Percentiles rank a stretch among this genome's conserved stretches.
Conservation (phyloP, 2,329 filamentous ascomycete genomes). For the Verticillium longisporum region DNA sequence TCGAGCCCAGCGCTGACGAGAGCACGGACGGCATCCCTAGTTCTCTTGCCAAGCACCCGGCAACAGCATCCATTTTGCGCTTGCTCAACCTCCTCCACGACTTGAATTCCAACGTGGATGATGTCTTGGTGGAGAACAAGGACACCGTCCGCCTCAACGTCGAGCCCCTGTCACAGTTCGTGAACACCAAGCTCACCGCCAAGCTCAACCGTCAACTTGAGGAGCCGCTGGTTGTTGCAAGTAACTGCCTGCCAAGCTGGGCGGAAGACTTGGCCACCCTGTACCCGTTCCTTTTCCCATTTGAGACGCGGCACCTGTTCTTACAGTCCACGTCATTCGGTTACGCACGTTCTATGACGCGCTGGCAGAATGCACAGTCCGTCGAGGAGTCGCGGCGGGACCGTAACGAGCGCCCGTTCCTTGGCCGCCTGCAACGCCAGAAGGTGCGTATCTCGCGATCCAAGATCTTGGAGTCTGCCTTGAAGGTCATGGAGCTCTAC, state of each 20-base stretch:
- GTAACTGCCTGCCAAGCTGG: slow-evolving; percentile 92
- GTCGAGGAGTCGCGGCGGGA: slow-evolving; percentile 76
- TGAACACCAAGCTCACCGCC: slow-evolving; percentile 96
- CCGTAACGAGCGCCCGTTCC: slow-evolving; percentile 83
- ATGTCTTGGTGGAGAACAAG: slow-evolving; percentile 75
- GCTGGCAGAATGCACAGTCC: slow-evolving; percentile 90
- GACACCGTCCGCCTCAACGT: slow-evolving; percentile 63
- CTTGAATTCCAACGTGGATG: slow-evolving; percentile 87
- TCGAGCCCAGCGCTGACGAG: slow-evolving; percentile 42
- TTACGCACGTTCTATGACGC: slow-evolving; percentile 92
- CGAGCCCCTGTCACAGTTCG: slow-evolving; percentile 87
- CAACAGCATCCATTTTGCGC: slow-evolving; percentile 79
- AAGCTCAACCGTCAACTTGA: slow-evolving; percentile 96
- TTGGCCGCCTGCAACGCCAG: slow-evolving; percentile 86
- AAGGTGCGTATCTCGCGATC: slow-evolving; percentile 95
- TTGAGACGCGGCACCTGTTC: slow-evolving; percentile 95
- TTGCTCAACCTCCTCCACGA: slow-evolving; percentile 87
- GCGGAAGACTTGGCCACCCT: slow-evolving; percentile 88
- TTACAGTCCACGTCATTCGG: slow-evolving; percentile 97
- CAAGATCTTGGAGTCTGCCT: slow-evolving; percentile 91
- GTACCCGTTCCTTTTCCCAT: slow-evolving; percentile 96
- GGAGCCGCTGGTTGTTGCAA: slow-evolving; percentile 93
- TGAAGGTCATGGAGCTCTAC: slow-evolving; percentile 99
- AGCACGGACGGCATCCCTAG: slow-evolving; percentile 60
- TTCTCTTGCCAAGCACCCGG: slow-evolving; percentile 76